A percentile compares a stretch with the other conserved stretches of the same genome.
phyloP scores from a whole-genome alignment of 352 stramenopile genomes.

The Discostella stelligera region DNA sequence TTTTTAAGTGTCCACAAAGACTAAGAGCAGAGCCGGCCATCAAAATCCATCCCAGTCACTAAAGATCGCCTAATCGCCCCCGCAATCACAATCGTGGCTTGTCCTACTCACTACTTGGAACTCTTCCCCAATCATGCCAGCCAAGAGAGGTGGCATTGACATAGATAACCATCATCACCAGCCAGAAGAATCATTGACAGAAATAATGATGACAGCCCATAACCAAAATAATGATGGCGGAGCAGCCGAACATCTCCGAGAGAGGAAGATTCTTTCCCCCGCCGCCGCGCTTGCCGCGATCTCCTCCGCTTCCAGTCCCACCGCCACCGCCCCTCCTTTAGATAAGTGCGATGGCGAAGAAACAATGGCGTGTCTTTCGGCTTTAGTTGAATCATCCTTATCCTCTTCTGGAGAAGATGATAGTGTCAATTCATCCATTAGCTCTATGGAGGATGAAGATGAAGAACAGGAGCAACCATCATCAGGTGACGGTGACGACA shows the following conservation, averaged over 20 bases:
- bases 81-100: too few relatives aligned
- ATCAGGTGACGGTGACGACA: too few relatives aligned
- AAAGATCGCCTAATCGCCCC: too few relatives aligned
- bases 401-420: not conserved
- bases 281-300: too few relatives aligned
- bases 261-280: not conserved
- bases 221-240: not conserved
- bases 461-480: not conserved
- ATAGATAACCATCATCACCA: not conserved
- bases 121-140: not conserved
- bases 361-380: not conserved
- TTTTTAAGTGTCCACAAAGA: not conserved
- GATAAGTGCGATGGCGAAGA: not conserved
- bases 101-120: not conserved
- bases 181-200: not conserved
- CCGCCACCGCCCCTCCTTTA: not conserved
- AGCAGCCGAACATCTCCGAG: too few relatives aligned
- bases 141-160: not conserved
- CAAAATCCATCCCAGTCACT: too few relatives aligned
- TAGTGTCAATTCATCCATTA: not conserved
- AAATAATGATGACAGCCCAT: not conserved
- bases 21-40: too few relatives aligned
- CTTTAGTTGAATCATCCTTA: not conserved
- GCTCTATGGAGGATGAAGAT: not conserved
- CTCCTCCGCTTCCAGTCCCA: not conserved